Base-by-base conservation (phyloP, 1,284 basidiomycete species). In the Coniferiporia weirii region DNA sequence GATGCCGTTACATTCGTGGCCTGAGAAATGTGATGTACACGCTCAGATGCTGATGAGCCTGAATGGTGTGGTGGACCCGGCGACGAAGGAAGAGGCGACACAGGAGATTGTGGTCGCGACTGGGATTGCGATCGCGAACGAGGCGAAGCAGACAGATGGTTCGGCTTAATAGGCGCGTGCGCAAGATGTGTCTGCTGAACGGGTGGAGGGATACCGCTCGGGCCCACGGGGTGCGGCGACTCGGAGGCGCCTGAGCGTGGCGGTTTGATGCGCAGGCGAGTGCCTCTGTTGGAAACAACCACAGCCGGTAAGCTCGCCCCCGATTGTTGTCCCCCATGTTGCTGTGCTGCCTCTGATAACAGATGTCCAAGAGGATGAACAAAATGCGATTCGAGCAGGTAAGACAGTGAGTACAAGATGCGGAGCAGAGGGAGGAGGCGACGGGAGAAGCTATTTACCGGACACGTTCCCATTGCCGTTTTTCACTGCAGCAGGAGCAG, bases 401-500 rank as follows among this genome's bases (percentile, higher is more conserved):
- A 52, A 46, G 51, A 36, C 36, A 57, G 35, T 52, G 34, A 60
- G 59, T 58, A 58, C 50, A 60, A 47, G 56, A 34, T 40, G 49
- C 49, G 49, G 7, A 36, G 46, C 12, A 49, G 17, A 19, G 45
- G 34, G 43, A 22, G 32, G 17, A 49, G 44, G 50, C 36, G 48
- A 60, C 19, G 46, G 58, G 51, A 58, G 47, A 44, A 52, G 50
- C 56, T 60, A 60, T 60, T 60, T 60, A 60, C 58, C 58, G 50
- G 58, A 27, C 52, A 49, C 53, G 61, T 76, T 79, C 57, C 73
- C 70, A 64, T 79, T 79, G 50, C 56, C 61, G 0, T 64, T 57
- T 5, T 60, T 61, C 32, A 51, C 40, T 10, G 68, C 65, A 63
- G 10, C 36, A 47, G 10, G 35, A 34, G 34, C 15, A 10, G 32